Percentiles rank a stretch among this genome's conserved stretches.
Evolutionary conservation across 225 moss, liverwort and hornwort genomes (phyloP).

Genomic region (Anthoceros angustus): DNA sequence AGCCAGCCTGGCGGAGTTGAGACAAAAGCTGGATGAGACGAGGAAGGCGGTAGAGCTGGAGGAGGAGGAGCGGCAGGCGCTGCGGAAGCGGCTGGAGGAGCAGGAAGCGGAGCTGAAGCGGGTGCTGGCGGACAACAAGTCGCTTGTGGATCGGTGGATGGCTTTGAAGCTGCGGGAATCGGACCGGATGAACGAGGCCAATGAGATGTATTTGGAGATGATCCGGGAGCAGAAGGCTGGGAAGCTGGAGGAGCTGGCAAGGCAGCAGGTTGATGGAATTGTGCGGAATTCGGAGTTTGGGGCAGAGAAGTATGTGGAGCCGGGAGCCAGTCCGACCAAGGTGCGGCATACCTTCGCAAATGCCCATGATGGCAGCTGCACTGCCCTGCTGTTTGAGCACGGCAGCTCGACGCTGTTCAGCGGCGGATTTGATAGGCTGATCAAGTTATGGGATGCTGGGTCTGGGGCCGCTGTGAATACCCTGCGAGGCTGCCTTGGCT

Average conservation of each 20-base stretch:
- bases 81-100: slow-evolving; percentile 25
- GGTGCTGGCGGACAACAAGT: slow-evolving; percentile 49
- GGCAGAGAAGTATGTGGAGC: background rate
- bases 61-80: slow-evolving; percentile 29
- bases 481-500: slow-evolving; percentile 55
- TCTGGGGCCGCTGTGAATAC: background rate
- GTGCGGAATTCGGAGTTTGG: background rate
- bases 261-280: slow-evolving; percentile 68
- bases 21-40: background rate
- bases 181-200: slow-evolving; percentile 75
- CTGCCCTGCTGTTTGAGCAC: background rate
- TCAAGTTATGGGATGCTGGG: background rate
- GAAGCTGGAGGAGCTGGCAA: slow-evolving; percentile 64
- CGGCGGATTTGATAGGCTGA: background rate
- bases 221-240: slow-evolving; percentile 70
- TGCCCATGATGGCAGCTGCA: background rate
- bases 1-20: background rate
- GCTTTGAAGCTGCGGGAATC: slow-evolving; percentile 77
- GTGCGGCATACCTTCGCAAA: background rate
- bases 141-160: slow-evolving; percentile 86
- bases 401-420: background rate
- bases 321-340: background rate
- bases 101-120: slow-evolving; percentile 33
- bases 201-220: slow-evolving; percentile 92
- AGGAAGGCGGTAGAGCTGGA: slow-evolving; percentile 27